phyloP scores from a whole-genome alignment of 352 stramenopile genomes.

The Pythium myriotylum region DNA sequence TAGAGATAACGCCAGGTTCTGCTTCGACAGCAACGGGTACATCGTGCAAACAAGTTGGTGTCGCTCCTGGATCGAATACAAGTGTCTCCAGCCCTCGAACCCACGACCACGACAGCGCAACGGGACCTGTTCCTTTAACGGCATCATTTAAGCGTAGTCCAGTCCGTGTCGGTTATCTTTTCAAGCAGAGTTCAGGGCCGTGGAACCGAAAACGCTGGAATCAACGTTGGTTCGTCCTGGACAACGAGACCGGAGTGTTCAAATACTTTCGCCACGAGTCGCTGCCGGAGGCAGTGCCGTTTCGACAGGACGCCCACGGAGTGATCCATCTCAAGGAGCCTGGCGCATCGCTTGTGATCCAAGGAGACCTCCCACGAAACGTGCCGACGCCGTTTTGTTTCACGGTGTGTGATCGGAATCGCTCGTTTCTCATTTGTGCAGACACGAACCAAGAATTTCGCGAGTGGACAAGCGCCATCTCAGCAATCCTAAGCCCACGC shows the following conservation, averaged over 20 bases:
- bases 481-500: conserved; percentile 57
- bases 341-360: conserved; percentile 65
- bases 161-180: conserved; percentile 60
- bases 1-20: not conserved
- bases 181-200: conserved; percentile 80
- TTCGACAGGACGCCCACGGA: conserved; percentile 64
- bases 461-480: conserved; percentile 77
- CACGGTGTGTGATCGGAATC: conserved; percentile 44
- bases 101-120: not conserved
- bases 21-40: not conserved
- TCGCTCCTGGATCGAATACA: not conserved
- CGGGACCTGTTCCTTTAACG: not conserved
- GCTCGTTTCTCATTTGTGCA: conserved; percentile 60
- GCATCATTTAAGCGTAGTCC: conserved; percentile 19
- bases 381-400: conserved; percentile 86
- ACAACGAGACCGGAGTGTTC: conserved; percentile 59
- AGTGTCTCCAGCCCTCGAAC: not conserved
- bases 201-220: conserved; percentile 84
- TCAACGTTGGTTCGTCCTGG: conserved; percentile 81
- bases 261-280: conserved; percentile 79
- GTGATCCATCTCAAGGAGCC: conserved; percentile 48
- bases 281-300: conserved; percentile 48
- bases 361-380: conserved; percentile 63
- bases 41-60: conserved; percentile 1
- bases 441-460: conserved; percentile 73